phyloP scores from a whole-genome alignment of 495 filamentous ascomycete genomes.

The Neurospora sp. region DNA sequence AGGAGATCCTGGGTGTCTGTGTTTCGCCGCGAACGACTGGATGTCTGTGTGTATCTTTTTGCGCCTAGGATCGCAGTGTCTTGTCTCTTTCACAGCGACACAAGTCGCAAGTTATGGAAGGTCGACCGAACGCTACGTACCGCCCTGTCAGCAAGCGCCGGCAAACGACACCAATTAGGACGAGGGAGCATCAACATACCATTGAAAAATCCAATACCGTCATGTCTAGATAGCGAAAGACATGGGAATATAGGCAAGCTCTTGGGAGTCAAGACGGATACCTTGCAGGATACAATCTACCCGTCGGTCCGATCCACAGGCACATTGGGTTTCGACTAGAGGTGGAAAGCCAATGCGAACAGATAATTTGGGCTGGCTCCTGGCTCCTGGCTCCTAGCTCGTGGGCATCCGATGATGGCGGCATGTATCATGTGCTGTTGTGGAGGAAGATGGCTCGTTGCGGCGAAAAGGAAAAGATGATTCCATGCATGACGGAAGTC shows the following conservation, averaged over 20 bases:
- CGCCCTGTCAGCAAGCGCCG: background rate
- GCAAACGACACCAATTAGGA: background rate
- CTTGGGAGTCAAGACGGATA: background rate
- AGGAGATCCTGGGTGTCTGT: background rate
- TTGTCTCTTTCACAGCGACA: background rate
- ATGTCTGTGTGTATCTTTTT: background rate
- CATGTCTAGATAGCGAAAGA: background rate
- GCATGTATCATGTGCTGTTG: background rate
- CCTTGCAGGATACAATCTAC: background rate
- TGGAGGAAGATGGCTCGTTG: background rate
- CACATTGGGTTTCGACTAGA: background rate
- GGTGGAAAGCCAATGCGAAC: background rate
- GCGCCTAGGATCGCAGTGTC: background rate
- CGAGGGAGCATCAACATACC: background rate
- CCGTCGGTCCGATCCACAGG: background rate
- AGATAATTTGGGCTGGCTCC: background rate
- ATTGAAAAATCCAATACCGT: background rate
- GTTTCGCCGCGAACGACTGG: background rate
- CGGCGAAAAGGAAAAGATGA: background rate
- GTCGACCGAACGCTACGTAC: background rate
- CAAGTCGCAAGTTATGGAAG: background rate
- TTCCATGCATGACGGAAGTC: background rate
- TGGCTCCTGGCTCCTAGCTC: background rate
- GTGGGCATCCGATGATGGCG: background rate
- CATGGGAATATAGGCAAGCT: background rate